Conservation (phyloP, 1,139 yeast species). For the Tardiomyces blankii region DNA sequence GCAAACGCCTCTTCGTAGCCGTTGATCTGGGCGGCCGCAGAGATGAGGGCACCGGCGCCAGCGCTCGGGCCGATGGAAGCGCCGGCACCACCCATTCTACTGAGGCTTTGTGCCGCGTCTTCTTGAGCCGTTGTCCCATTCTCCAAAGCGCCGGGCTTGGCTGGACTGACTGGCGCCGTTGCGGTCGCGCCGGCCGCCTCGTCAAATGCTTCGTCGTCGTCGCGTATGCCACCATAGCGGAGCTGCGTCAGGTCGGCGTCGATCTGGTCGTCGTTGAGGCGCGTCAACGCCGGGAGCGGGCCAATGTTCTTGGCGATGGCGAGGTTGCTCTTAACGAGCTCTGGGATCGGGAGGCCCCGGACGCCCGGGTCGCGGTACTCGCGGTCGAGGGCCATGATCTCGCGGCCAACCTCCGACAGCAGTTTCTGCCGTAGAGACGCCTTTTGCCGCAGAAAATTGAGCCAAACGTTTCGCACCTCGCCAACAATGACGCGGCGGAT, state of each 20-base stretch:
- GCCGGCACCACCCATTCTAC: too few relatives aligned
- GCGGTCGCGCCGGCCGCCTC: constrained; percentile 1
- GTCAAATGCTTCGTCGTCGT: background rate
- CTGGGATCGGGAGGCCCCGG: constrained; percentile 6
- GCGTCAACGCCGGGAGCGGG: constrained; percentile 3
- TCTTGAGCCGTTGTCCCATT: too few relatives aligned
- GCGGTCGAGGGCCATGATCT: constrained; percentile 14
- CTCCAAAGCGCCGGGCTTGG: too few relatives aligned
- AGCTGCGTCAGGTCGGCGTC: constrained; percentile 4
- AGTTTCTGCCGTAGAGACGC: constrained; percentile 15
- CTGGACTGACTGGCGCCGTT: too few relatives aligned
- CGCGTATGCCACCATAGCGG: constrained; percentile 1
- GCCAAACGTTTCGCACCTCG: constrained; percentile 21
- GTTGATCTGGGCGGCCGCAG: background rate
- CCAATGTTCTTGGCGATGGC: constrained; percentile 10
- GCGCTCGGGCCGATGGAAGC: too few relatives aligned
- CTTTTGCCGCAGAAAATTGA: constrained; percentile 17
- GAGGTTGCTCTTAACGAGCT: constrained; percentile 13
- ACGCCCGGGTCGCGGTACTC: constrained; percentile 13
- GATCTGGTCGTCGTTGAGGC: constrained; percentile 7
- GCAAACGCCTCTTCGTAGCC: background rate
- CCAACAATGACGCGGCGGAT: constrained; percentile 16
- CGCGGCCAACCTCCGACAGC: constrained; percentile 10
- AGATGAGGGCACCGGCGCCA: too few relatives aligned
- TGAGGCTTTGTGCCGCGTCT: too few relatives aligned